Evolutionary conservation across 331 rosid species (phyloP).

Genomic region (Arachis monticola): DNA sequence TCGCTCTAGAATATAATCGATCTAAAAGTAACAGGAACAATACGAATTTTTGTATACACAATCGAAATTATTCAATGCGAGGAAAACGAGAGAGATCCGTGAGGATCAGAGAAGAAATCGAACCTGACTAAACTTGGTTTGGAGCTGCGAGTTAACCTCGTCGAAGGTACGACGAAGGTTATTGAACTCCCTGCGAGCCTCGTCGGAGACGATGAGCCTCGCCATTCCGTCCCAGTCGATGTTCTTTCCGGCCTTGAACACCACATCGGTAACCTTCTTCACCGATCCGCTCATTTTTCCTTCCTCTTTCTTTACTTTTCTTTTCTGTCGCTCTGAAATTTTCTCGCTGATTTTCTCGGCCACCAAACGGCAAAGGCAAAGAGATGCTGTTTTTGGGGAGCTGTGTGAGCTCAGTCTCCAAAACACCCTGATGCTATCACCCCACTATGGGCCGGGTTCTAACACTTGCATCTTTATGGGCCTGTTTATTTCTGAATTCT

Average conservation of each 20-base stretch:
- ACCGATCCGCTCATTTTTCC: constrained; percentile 82
- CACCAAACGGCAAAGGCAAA: no score
- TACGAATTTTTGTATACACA: not conserved
- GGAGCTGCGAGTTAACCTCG: constrained; percentile 85
- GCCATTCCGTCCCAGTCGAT: constrained; percentile 99
- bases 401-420: no score
- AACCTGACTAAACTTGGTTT: constrained; percentile 97
- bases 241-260: constrained; percentile 71
- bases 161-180: constrained; percentile 95
- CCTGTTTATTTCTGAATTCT: no score
- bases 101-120: not conserved
- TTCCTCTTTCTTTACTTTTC: not conserved
- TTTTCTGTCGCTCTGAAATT: constrained; percentile 19
- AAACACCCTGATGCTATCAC: no score
- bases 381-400: no score
- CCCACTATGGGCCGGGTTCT: no score
- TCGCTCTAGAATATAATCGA: constrained; percentile 18
- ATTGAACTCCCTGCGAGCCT: constrained; percentile 88
- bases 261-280: constrained; percentile 77
- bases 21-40: not conserved
- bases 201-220: constrained; percentile 88
- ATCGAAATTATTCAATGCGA: not conserved
- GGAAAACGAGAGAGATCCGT: constrained; percentile 44
- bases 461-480: no score
- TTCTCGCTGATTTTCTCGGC: not conserved